Percentiles rank a stretch among this genome's conserved stretches.
Evolutionary conservation across 257 asterid species (phyloP).

Genomic region (Przewalskia tangutica): DNA sequence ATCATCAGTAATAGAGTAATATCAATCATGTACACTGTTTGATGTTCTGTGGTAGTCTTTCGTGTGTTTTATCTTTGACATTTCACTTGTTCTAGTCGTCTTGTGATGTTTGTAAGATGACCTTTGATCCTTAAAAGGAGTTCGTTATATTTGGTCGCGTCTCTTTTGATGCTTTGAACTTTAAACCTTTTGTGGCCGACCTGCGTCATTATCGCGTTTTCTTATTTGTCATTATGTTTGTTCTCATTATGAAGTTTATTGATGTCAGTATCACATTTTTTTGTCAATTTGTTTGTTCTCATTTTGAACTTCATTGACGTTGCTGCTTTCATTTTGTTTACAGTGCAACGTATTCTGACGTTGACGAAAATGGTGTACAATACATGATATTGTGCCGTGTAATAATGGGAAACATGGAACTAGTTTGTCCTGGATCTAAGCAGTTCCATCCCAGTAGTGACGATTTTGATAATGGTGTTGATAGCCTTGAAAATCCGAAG

Average conservation of each 20-base stretch:
- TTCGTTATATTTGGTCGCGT: neutral
- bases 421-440: conserved; percentile 53
- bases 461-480: conserved; percentile 87
- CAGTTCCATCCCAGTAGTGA: conserved; percentile 88
- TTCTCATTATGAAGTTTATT: neutral
- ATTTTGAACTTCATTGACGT: neutral
- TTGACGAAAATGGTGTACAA: conserved; percentile 74
- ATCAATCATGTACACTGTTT: neutral
- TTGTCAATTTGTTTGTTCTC: neutral
- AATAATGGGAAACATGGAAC: conserved; percentile 65
- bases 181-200: neutral
- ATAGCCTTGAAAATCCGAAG: conserved; percentile 59
- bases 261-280: neutral
- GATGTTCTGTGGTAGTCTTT: neutral
- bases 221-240: neutral
- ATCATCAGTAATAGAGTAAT: neutral
- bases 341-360: conserved; percentile 60
- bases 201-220: neutral
- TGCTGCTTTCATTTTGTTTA: neutral
- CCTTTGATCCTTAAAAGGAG: neutral
- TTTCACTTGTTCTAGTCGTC: neutral
- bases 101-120: neutral
- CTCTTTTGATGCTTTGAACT: neutral
- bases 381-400: conserved; percentile 54
- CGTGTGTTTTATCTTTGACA: neutral